Evolutionary conservation across 805 yeast species (phyloP), one percentile per base, ranked within the genome.

Genomic region (Saccharomycopsis malanga): DNA sequence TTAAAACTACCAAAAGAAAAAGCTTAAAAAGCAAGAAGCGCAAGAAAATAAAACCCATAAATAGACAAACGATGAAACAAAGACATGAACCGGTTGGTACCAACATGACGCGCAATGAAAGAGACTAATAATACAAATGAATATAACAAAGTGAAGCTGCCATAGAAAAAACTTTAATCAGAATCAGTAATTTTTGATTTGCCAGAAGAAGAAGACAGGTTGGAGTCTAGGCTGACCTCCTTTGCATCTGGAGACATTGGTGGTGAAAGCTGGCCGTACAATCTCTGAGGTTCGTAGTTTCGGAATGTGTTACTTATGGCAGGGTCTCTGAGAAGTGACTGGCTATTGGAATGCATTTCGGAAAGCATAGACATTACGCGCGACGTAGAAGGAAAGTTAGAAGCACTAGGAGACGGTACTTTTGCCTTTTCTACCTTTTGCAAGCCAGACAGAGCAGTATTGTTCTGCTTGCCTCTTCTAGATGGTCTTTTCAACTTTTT

Each of bases 401-500:
- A 6, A n/a, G 23, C 37, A 20, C 30, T 10, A 37, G 44, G 17
- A 34, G 21, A 1, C 3, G 24, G 43, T 17, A 18, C 4, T 27
- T 39, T 2, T 9, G 30, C 30, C 30, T 25, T 30, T 34, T 48
- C 55, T 14, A 44, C 35, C 21, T 48, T 45, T 24, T n/a, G 25
- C 20, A 25, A 21, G 29, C 18, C 30, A 17, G 36, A n/a, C 9
- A 17, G 5, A n/a, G n/a, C n/a, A n/a, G n/a, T n/a, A n/a, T n/a
- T n/a, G 50, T 36, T 24, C 24, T 29, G 18, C 35, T 45, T 48
- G 22, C 45, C 39, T 29, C 55, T 45, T 45, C 60, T 43, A 10
- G 56, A 55, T 3, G 61, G 61, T 14, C 58, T 48, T 36, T 58
- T 58, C 37, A 57, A 53, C 45, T 57, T 57, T 46, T 49, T 51